These are phyloP conservation scores for Coprinopsis marcescibilis DNA, from an alignment of 768 basidiomycete species.

Conservation along the genomic window DNA sequence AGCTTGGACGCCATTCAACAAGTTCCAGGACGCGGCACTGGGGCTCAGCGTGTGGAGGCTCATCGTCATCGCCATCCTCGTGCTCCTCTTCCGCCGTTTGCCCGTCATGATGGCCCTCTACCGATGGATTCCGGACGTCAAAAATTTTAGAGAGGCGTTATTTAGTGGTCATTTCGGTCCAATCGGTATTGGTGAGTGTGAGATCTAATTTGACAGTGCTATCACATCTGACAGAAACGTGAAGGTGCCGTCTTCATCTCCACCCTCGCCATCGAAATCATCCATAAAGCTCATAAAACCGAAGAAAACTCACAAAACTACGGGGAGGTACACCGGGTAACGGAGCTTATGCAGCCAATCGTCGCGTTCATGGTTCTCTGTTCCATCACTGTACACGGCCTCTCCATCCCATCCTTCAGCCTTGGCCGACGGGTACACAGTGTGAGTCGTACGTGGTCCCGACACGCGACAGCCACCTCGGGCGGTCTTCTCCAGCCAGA, in stretches of 20 bases:
- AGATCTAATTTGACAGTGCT: too few species aligned
- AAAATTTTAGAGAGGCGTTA: conserved; percentile 87
- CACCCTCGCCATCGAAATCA: conserved; percentile 63
- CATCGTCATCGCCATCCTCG: conserved; percentile 72
- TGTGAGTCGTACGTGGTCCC: conserved; percentile 86
- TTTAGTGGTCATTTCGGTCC: conserved; percentile 97
- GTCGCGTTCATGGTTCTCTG: conserved; percentile 92
- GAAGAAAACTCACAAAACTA: conserved; percentile 28
- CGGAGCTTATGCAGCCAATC: conserved; percentile 82
- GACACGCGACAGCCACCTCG: conserved; percentile 44
- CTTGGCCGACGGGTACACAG: conserved; percentile 87
- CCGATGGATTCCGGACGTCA: conserved; percentile 93
- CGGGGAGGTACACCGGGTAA: conserved; percentile 57
- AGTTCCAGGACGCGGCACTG: conserved; percentile 60
- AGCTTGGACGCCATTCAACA: conserved; percentile 92
- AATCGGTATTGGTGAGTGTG: conserved; percentile 65
- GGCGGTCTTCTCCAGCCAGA: conserved; percentile 44
- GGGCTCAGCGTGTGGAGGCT: conserved; percentile 82
- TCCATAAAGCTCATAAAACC: conserved; percentile 37
- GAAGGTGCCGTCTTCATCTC: conserved; percentile 94
- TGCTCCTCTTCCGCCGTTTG: conserved; percentile 78
- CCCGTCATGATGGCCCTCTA: conserved; percentile 83
- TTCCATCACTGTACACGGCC: conserved; percentile 82
- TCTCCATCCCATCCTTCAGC: conserved; percentile 94
- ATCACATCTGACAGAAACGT: too few species aligned